phyloP scores from a whole-genome alignment of 106 monocot species.

The Acanthochlamys bracteata region DNA sequence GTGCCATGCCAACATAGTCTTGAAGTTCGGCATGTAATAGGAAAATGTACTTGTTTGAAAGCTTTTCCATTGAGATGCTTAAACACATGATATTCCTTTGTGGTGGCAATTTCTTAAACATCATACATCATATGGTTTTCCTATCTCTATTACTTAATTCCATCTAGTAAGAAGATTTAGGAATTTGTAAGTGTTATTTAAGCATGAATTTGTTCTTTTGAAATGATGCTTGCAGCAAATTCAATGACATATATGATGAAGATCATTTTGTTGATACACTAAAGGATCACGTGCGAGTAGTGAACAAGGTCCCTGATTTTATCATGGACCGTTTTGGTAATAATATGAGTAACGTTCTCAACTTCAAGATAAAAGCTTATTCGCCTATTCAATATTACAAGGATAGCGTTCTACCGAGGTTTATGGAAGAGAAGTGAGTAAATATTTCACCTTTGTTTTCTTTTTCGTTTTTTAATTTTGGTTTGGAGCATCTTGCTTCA shows the following conservation, averaged over 20 bases:
- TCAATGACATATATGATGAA: conserved; percentile 92
- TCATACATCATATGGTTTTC: no score
- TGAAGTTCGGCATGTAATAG: no score
- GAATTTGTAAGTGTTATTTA: no score
- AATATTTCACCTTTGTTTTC: not conserved
- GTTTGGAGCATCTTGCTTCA: not conserved
- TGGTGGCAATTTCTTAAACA: no score
- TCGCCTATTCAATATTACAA: conserved; percentile 73
- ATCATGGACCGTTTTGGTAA: conserved; percentile 94
- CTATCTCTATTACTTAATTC: no score
- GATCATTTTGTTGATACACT: conserved; percentile 67
- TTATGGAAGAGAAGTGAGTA: conserved; percentile 88
- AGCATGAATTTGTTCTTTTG: no score
- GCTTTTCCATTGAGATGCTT: no score
- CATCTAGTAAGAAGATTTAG: no score
- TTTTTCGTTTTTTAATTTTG: not conserved
- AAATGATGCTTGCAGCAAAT: conserved; percentile 57
- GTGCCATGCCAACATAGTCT: no score
- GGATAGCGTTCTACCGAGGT: conserved; percentile 71
- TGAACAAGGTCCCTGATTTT: conserved; percentile 75
- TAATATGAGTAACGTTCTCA: conserved; percentile 94
- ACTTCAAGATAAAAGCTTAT: conserved; percentile 96
- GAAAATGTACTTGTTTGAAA: no score
- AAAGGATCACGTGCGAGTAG: conserved; percentile 81
- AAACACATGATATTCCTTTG: no score